Base-by-base conservation (phyloP, 441 rosid species). In the Pelargonium citronellum region DNA sequence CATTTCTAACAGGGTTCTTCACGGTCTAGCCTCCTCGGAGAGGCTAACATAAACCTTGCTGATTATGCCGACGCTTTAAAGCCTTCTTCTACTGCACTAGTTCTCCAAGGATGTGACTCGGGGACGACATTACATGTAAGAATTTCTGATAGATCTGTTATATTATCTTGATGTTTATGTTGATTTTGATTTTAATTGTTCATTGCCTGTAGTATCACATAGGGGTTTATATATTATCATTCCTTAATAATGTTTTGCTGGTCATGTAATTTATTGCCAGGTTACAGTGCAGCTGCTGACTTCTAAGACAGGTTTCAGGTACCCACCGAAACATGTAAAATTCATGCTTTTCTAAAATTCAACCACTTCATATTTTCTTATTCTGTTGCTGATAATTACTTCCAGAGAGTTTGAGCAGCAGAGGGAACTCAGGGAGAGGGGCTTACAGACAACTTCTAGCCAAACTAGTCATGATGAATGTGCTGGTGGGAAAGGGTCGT, bases 321-420 rank as follows among this genome's bases (percentile, higher is more conserved):
- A 83, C 69, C 71, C 53, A 73, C 37, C 30, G 44, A 60, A 78
- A 47, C 64, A 57, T 51, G 4, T 53, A 57, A 64, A 66, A 55
- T 66, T 73, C 63, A 16, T 81, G 70, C 67, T 63, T 69, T 43
- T 27, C 67, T 68, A 67, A 7, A 66, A 57, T 65, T 74, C 68
- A 51, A 60, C 66, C 46, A 39, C 47, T 67, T 74, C 43, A 13
- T 10, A 30, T 67, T 73, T 72, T 43, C 58, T 63, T 69, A 24
- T 58, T 69, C 58, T 49, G 62, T 37, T 47, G 67, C 63, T 13
- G 4, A 62, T 39, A 19, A 69, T 74, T 79, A 51, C 58, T 81
- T 81, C 75, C 81, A 92, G 98, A 81, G 99, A 95, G 83, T 95
- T 95, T 71, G 99, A 95, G 80, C 98, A 88, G 84, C 99, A 92